These are phyloP conservation scores for Pistacia atlantica DNA, from an alignment of 345 rosid genomes.

Conservation along the genomic window DNA sequence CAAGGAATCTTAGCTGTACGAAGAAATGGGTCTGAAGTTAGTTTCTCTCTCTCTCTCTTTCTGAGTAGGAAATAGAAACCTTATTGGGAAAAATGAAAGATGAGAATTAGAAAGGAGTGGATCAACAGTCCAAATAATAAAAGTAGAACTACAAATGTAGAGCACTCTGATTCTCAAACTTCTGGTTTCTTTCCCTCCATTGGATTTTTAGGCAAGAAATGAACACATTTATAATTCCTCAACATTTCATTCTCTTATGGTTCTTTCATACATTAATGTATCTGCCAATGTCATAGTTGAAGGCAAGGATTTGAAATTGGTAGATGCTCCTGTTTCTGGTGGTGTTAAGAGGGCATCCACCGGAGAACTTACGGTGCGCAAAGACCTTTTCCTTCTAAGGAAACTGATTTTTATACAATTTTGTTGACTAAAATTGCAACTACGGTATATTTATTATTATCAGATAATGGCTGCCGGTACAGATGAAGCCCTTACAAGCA, in stretches of 20 bases:
- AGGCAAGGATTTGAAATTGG: slow-evolving; percentile 79
- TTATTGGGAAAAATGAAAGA: no score
- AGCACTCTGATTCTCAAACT: no score
- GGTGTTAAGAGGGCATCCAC: slow-evolving; percentile 87
- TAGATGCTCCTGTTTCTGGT: slow-evolving; percentile 99
- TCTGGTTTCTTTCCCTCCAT: no score
- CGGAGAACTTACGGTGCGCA: slow-evolving; percentile 86
- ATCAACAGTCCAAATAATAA: no score
- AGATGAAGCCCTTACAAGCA: slow-evolving; percentile 67
- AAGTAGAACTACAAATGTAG: no score
- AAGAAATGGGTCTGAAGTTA: no score
- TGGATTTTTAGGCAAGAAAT: no score
- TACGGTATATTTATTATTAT: slow-evolving; percentile 19
- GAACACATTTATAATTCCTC: no score
- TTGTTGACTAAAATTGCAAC: slow-evolving; percentile 19
- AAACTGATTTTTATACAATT: slow-evolving; percentile 17
- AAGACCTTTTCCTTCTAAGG: slow-evolving; percentile 6
- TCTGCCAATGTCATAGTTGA: slow-evolving; percentile 47
- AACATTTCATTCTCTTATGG: background rate
- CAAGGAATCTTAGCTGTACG: no score
- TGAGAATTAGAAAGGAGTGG: no score
- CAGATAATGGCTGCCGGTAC: slow-evolving; percentile 96
- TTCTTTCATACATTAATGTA: slow-evolving; percentile 6
- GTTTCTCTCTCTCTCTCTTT: no score
- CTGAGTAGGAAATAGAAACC: no score